A percentile compares a stretch with the other conserved stretches of the same genome.
phyloP scores from a whole-genome alignment of 1,284 basidiomycete genomes.

The Sporisorium reilianum region DNA sequence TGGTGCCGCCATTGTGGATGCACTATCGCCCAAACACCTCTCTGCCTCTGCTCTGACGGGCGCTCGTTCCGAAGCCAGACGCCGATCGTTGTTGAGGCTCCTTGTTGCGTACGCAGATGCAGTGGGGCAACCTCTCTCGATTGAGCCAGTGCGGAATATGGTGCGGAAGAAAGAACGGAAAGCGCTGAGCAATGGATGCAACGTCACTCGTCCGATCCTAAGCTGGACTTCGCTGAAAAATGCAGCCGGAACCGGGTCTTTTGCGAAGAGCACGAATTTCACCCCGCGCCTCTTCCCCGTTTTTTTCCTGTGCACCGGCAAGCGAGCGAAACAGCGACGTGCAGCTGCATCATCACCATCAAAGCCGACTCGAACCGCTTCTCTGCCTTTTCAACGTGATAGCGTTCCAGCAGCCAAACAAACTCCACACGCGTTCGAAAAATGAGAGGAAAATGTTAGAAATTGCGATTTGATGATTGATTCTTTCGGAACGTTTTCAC shows the following conservation, averaged over 20 bases:
- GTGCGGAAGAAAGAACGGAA: background rate
- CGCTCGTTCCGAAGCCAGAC: background rate
- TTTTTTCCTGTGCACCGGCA: conserved; percentile 5
- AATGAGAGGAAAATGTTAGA: background rate
- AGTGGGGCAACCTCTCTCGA: no score
- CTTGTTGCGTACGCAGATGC: background rate
- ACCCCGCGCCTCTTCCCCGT: conserved; percentile 20
- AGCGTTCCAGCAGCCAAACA: background rate
- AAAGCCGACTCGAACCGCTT: conserved; percentile 21
- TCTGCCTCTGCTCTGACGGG: background rate
- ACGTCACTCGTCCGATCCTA: conserved; percentile 7
- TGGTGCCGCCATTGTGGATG: conserved; percentile 21
- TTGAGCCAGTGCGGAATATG: conserved; percentile 2
- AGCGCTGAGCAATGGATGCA: conserved; percentile 11
- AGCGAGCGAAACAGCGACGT: background rate
- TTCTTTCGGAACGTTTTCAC: background rate
- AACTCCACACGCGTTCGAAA: conserved; percentile 17
- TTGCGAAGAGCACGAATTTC: conserved; percentile 1
- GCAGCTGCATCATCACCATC: conserved; percentile 4
- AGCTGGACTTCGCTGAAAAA: background rate
- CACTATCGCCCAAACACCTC: background rate
- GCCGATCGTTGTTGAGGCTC: background rate
- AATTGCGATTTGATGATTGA: background rate
- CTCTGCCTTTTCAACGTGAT: conserved; percentile 8
- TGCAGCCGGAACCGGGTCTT: conserved; percentile 21